These are phyloP conservation scores for Rhipidocladum racemiflorum DNA, from an alignment of 176 grass and related monocot genomes.

Conservation along the genomic window DNA sequence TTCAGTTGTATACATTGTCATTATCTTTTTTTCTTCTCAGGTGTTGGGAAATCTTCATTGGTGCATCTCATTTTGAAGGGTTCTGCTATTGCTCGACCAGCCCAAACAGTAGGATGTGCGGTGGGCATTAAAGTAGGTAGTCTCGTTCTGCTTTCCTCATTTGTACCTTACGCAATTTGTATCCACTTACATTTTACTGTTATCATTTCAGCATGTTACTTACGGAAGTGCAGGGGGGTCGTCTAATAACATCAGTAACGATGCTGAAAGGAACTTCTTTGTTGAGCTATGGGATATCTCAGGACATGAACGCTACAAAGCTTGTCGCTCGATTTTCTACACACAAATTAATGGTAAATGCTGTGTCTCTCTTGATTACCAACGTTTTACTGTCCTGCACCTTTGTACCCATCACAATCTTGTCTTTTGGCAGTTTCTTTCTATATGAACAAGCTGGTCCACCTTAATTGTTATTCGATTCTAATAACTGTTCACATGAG, in stretches of 20 bases:
- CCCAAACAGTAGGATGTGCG: constrained; percentile 80
- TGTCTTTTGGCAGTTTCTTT: not conserved
- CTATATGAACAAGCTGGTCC: not conserved
- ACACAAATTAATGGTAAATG: constrained; percentile 77
- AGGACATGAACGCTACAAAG: constrained; percentile 88
- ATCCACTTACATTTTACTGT: constrained; percentile 30
- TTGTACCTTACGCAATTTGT: constrained; percentile 10
- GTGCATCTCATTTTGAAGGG: constrained; percentile 71
- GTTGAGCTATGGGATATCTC: constrained; percentile 96
- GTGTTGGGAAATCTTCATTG: constrained; percentile 88
- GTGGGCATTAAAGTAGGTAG: constrained; percentile 64
- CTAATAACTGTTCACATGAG: not conserved
- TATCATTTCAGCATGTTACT: constrained; percentile 77
- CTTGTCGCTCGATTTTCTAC: constrained; percentile 87
- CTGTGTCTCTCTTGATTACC: not conserved
- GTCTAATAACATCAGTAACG: constrained; percentile 60
- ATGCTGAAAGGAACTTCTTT: constrained; percentile 83
- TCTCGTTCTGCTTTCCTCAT: constrained; percentile 14
- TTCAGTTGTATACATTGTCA: constrained; percentile 19
- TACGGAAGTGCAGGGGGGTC: constrained; percentile 69
- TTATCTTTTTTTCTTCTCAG: constrained; percentile 32
- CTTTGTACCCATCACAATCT: not conserved
- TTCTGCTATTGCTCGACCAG: constrained; percentile 60
- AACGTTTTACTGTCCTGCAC: not conserved
- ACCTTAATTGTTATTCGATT: not conserved